Evolutionary conservation across 805 yeast genomes (phyloP).

Genomic region (Blastobotrys mokoenaii): DNA sequence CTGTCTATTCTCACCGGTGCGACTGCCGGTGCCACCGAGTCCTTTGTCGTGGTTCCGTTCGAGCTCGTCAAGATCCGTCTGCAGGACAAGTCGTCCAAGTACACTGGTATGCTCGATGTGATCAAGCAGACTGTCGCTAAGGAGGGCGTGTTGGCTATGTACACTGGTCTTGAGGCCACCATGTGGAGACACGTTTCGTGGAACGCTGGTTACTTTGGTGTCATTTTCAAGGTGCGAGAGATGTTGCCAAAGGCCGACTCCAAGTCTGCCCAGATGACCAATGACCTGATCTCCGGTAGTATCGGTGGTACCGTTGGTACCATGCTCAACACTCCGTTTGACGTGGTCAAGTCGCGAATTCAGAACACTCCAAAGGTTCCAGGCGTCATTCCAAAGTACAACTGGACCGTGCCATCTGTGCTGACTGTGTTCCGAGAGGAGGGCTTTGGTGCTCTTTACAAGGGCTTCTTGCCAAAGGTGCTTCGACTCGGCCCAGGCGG

Average conservation of each 20-base stretch:
- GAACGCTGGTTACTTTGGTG: slow-evolving; percentile 98
- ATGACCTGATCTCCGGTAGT: slow-evolving; percentile 86
- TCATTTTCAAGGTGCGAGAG: slow-evolving; percentile 76
- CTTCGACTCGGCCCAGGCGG: slow-evolving; percentile 99
- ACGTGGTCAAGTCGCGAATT: slow-evolving; percentile 90
- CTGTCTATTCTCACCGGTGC: slow-evolving; percentile 92
- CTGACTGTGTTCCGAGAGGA: slow-evolving; percentile 74
- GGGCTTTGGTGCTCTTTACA: slow-evolving; percentile 84
- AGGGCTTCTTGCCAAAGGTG: slow-evolving; percentile 96
- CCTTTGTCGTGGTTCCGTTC: slow-evolving; percentile 95
- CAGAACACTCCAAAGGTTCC: slow-evolving; percentile 61
- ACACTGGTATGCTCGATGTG: slow-evolving; percentile 79
- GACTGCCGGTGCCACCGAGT: slow-evolving; percentile 95
- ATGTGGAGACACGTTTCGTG: slow-evolving; percentile 94
- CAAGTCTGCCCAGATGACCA: slow-evolving; percentile 65
- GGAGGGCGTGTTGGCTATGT: slow-evolving; percentile 77
- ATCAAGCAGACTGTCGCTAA: slow-evolving; percentile 58
- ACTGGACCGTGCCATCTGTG: slow-evolving; percentile 84
- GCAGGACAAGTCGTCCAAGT: slow-evolving; percentile 79
- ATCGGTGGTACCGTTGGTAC: slow-evolving; percentile 98
- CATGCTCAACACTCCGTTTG: slow-evolving; percentile 91
- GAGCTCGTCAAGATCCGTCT: slow-evolving; percentile 91
- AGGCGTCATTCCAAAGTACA: slow-evolving; percentile 79
- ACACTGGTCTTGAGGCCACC: slow-evolving; percentile 94
- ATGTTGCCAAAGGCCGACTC: slow-evolving; percentile 71